These are phyloP conservation scores for Pisolithus orientalis DNA, from an alignment of 768 basidiomycete species.

Conservation along the genomic window DNA sequence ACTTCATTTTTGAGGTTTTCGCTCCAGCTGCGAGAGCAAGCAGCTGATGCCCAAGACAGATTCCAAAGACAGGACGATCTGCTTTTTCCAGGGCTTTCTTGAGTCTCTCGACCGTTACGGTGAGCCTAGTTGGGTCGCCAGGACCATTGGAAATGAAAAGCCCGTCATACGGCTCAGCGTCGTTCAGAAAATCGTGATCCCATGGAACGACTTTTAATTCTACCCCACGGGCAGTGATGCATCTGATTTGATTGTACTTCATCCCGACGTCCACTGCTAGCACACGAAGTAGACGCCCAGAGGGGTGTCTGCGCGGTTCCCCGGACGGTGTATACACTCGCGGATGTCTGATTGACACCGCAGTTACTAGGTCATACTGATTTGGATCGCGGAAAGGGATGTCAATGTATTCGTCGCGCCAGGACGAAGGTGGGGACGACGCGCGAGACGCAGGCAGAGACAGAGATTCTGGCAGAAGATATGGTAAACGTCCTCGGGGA, in stretches of 20 bases:
- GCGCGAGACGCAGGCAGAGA: conserved; percentile 40
- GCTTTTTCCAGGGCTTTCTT: conserved; percentile 60
- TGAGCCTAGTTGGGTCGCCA: conserved; percentile 87
- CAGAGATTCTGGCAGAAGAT: conserved; percentile 31
- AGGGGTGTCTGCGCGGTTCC: conserved; percentile 61
- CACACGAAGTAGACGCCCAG: conserved; percentile 75
- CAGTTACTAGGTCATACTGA: conserved; percentile 81
- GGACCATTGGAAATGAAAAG: conserved; percentile 97
- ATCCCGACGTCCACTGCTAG: conserved; percentile 97
- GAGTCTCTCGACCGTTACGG: conserved; percentile 64
- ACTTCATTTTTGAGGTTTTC: conserved; percentile 97
- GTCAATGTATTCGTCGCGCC: conserved; percentile 82
- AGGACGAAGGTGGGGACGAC: conserved; percentile 52
- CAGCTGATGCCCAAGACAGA: conserved; percentile 97
- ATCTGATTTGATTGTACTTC: conserved; percentile 99
- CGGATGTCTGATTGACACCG: conserved; percentile 70
- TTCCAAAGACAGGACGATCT: conserved; percentile 91
- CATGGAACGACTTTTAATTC: conserved; percentile 97
- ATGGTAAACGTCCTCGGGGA: conserved; percentile 31
- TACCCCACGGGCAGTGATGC: conserved; percentile 87
- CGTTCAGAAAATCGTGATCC: conserved; percentile 86
- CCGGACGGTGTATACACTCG: conserved; percentile 59
- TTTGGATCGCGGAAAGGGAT: conserved; percentile 88
- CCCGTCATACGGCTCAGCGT: conserved; percentile 83
- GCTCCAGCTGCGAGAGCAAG: conserved; percentile 93